phyloP scores from a whole-genome alignment of 2,329 filamentous ascomycete genomes.

The Apiospora aurea region DNA sequence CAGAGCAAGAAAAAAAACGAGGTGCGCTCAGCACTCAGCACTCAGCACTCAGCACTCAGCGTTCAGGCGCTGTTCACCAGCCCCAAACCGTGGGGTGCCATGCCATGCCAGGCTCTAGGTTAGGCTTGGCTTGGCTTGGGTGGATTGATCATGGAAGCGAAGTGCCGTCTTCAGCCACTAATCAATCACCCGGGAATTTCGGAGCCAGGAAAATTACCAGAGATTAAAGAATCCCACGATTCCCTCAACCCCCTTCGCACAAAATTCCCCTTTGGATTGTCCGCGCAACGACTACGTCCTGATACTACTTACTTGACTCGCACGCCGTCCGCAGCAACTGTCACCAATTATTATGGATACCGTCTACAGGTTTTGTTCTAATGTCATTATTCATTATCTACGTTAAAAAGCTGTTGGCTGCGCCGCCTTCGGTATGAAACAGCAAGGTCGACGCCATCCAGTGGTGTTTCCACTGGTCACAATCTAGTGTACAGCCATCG shows the following conservation, averaged over 20 bases:
- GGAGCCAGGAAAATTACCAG: neutral
- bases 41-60: too few species aligned
- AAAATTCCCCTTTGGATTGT: neutral
- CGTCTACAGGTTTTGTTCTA: neutral
- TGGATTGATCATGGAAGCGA: neutral
- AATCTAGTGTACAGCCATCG: neutral
- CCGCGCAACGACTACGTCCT: too few species aligned
- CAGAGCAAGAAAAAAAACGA: neutral
- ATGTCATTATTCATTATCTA: conserved; percentile 17
- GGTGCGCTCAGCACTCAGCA: neutral
- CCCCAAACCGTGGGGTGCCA: neutral
- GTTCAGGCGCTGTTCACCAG: neutral
- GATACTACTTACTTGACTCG: neutral
- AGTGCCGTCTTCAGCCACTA: conserved; percentile 3
- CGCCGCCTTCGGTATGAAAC: neutral
- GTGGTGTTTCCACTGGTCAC: neutral
- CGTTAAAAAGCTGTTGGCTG: neutral
- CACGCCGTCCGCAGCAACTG: too few species aligned
- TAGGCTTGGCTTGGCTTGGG: neutral
- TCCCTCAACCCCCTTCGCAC: neutral
- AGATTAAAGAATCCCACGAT: conserved; percentile 2
- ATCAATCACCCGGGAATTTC: neutral
- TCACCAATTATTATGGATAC: neutral
- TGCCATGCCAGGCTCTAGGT: too few species aligned
- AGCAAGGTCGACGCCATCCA: neutral